Conservation (phyloP, 495 filamentous ascomycete species). For the Neurospora pannonica region DNA sequence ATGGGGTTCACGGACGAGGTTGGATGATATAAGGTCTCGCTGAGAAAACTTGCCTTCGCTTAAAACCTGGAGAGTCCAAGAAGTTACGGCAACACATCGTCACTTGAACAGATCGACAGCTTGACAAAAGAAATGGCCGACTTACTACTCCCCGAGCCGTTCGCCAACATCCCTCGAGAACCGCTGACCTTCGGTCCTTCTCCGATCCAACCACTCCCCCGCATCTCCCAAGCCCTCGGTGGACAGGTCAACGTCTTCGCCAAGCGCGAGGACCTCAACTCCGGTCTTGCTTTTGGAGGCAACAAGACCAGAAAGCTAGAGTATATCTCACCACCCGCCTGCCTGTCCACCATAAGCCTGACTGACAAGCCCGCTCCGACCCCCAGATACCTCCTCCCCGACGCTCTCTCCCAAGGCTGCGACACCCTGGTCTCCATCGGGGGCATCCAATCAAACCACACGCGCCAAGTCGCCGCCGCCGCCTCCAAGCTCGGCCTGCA, state of each 20-base stretch:
- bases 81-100: neutral
- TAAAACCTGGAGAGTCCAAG: too few relatives aligned
- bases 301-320: slow-evolving; percentile 62
- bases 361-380: too few relatives aligned
- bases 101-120: neutral
- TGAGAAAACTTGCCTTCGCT: neutral
- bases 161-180: slow-evolving; percentile 46
- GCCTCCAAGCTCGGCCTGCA: slow-evolving; percentile 44
- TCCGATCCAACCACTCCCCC: slow-evolving; percentile 50
- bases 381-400: slow-evolving; percentile 42
- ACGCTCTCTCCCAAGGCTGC: slow-evolving; percentile 43
- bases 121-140: slow-evolving; percentile 10
- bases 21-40: neutral
- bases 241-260: slow-evolving; percentile 47
- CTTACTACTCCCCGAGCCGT: slow-evolving; percentile 44
- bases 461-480: slow-evolving; percentile 51
- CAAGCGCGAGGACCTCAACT: slow-evolving; percentile 57
- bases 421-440: slow-evolving; percentile 54
- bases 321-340: neutral
- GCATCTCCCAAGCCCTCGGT: slow-evolving; percentile 47
- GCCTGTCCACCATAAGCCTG: too few relatives aligned
- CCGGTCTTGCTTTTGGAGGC: slow-evolving; percentile 51
- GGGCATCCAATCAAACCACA: slow-evolving; percentile 59
- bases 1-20: neutral
- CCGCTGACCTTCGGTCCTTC: slow-evolving; percentile 48